These are phyloP conservation scores for Diaporthe citriasiana DNA, from an alignment of 2,329 filamentous ascomycete species.

Conservation along the genomic window DNA sequence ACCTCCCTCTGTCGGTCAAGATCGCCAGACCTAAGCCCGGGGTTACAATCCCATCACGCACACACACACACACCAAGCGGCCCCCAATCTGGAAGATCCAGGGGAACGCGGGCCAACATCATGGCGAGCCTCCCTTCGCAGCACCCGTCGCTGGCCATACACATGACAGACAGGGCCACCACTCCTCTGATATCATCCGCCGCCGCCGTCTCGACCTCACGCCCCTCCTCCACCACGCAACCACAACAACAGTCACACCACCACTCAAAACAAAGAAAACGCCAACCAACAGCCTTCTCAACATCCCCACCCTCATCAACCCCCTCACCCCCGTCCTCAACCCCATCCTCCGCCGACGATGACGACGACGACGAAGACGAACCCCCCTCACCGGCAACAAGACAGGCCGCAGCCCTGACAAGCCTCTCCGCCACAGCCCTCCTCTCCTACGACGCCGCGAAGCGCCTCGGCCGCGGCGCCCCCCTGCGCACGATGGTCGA, in stretches of 20 bases:
- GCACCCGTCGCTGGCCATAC: slow-evolving; percentile 66
- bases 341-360: slow-evolving; percentile 32
- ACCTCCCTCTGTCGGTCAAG: slow-evolving; percentile 20
- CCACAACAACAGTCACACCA: slow-evolving; percentile 44
- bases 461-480: slow-evolving; percentile 65
- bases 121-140: slow-evolving; percentile 63
- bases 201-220: slow-evolving; percentile 52
- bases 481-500: slow-evolving; percentile 73
- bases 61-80: not conserved
- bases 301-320: slow-evolving; percentile 31
- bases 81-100: not conserved
- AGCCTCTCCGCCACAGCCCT: slow-evolving; percentile 67
- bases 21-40: slow-evolving; percentile 1
- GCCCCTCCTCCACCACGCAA: slow-evolving; percentile 9
- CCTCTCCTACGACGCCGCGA: slow-evolving; percentile 65
- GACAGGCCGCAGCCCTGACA: slow-evolving; percentile 61
- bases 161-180: slow-evolving; percentile 70
- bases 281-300: slow-evolving; percentile 25
- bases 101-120: not conserved
- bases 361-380: slow-evolving; percentile 20
- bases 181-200: slow-evolving; percentile 71
- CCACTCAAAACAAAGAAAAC: not conserved
- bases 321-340: slow-evolving; percentile 34
- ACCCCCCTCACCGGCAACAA: slow-evolving; percentile 38
- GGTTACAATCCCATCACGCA: not conserved